These are phyloP conservation scores for Ramaria sp. DNA, from an alignment of 768 basidiomycete genomes.

Conservation along the genomic window DNA sequence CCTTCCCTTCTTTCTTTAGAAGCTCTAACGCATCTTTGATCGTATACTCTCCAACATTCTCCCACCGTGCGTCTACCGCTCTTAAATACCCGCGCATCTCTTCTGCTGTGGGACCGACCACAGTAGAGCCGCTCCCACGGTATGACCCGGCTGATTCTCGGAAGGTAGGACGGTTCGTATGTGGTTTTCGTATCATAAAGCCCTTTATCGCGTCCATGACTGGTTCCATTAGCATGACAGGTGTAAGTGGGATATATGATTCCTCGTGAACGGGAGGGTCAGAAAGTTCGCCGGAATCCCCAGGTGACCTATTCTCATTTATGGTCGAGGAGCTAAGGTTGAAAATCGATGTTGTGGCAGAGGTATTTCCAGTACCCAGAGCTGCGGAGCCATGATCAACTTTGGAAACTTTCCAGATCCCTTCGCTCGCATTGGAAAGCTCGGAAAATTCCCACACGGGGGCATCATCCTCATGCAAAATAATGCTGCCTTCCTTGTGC, in stretches of 20 bases:
- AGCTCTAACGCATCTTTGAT: conserved; percentile 49
- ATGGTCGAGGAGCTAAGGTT: conserved; percentile 13
- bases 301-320: conserved; percentile 17
- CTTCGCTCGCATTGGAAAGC: background rate
- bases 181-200: conserved; percentile 17
- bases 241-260: conserved; percentile 52
- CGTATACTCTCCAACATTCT: conserved; percentile 49
- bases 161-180: conserved; percentile 2
- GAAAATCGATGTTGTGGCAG: conserved; percentile 20
- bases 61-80: conserved; percentile 53
- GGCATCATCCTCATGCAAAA: conserved; percentile 51
- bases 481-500: conserved; percentile 60
- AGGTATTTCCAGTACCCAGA: conserved; percentile 18
- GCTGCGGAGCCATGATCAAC: conserved; percentile 12
- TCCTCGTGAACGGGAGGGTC: conserved; percentile 54
- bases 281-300: conserved; percentile 40
- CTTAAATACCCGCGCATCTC: conserved; percentile 36
- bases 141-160: conserved; percentile 1
- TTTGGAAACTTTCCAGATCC: conserved; percentile 5
- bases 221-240: conserved; percentile 33
- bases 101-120: conserved; percentile 26
- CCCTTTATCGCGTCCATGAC: conserved; percentile 36
- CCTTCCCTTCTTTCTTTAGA: conserved; percentile 25
- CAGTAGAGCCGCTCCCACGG: conserved; percentile 11
- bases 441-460: conserved; percentile 30